A percentile compares a stretch with the other conserved stretches of the same genome.
Evolutionary conservation across 371 early-diverging fungal species (phyloP).

Genomic region (Rhizopus delemar): DNA sequence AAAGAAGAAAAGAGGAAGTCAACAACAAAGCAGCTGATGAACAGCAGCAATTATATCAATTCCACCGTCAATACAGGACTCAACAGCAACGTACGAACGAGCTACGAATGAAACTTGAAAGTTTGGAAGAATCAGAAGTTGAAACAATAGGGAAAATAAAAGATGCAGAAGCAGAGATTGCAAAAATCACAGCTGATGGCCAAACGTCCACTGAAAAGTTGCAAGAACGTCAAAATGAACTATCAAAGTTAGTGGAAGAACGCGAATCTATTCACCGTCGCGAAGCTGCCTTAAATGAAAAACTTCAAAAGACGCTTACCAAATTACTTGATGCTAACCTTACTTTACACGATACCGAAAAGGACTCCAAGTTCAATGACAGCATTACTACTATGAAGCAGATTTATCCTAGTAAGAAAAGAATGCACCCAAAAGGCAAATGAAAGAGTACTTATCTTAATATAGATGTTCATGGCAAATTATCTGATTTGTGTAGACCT

Average conservation of each 20-base stretch:
- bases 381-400: conserved; percentile 80
- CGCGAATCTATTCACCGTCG: conserved; percentile 39
- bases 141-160: conserved; percentile 32
- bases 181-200: conserved; percentile 24
- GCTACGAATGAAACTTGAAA: conserved; percentile 58
- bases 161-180: conserved; percentile 30
- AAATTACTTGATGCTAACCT: conserved; percentile 80
- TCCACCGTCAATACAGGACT: conserved; percentile 69
- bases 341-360: conserved; percentile 81
- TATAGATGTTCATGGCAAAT: conserved; percentile 80
- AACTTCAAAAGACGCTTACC: conserved; percentile 71
- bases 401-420: conserved; percentile 62
- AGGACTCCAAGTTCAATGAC: conserved; percentile 74
- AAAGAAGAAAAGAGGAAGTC: conserved; percentile 71
- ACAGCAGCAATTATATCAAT: conserved; percentile 65
- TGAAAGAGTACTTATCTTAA: neutral
- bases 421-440: neutral
- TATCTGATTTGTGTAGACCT: conserved; percentile 91
- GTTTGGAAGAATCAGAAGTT: conserved; percentile 48
- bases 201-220: conserved; percentile 36
- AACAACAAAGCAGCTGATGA: conserved; percentile 65
- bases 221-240: conserved; percentile 30
- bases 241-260: conserved; percentile 45
- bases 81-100: conserved; percentile 63
- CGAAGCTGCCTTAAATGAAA: conserved; percentile 82